A percentile compares a stretch with the other conserved stretches of the same genome.
Conservation (phyloP, 495 filamentous ascomycete genomes). For the Aspergillus cavernicola region DNA sequence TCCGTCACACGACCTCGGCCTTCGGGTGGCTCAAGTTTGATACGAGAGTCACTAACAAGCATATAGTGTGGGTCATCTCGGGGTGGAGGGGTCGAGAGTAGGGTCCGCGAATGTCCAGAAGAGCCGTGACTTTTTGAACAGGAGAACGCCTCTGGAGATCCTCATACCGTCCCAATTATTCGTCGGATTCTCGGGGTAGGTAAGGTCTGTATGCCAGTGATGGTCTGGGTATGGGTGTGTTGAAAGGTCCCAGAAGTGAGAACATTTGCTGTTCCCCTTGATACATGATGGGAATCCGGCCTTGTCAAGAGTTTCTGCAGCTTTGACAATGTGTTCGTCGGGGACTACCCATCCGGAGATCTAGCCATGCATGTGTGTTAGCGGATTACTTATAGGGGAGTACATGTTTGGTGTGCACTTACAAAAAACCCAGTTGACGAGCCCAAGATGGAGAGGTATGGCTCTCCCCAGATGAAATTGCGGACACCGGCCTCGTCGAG, state of each 20-base stretch:
- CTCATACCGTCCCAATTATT: not conserved
- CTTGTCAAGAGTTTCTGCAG: not conserved
- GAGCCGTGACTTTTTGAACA: conserved; percentile 1
- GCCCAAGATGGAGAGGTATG: not conserved
- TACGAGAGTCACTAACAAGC: not conserved
- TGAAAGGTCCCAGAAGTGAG: not conserved
- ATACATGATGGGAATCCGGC: not conserved
- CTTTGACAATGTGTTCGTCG: not conserved
- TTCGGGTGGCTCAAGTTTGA: not conserved
- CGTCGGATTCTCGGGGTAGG: not conserved
- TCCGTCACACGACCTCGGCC: not conserved
- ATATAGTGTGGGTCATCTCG: not conserved
- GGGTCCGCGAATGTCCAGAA: not conserved
- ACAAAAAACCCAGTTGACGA: not conserved
- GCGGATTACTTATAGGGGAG: not conserved
- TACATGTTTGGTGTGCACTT: not conserved
- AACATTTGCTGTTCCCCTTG: not conserved
- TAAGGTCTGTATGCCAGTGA: not conserved
- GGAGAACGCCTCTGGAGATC: not conserved
- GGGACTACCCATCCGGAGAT: not conserved
- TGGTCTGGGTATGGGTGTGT: not conserved
- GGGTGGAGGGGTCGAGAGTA: not conserved
- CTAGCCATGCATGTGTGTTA: too few relatives aligned
- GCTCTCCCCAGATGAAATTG: conserved; percentile 1
- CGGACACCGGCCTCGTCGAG: not conserved